A percentile compares a stretch with the other conserved stretches of the same genome.
Evolutionary conservation across 139 green algal species (phyloP).

Genomic region (Raphidocelis subcapitata): DNA sequence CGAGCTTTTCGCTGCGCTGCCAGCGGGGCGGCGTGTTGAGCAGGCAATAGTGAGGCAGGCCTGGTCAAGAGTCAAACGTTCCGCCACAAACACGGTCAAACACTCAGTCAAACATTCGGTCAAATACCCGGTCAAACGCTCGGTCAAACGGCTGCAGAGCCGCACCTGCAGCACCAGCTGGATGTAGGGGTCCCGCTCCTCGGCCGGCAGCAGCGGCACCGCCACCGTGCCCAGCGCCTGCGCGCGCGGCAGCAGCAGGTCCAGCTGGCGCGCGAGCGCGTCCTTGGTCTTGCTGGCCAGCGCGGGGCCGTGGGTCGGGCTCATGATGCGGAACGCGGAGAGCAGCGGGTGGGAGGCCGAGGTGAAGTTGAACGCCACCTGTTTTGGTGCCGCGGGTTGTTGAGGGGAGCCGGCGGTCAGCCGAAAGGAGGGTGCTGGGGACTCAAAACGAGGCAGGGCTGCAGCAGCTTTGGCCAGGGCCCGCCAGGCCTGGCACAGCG

Average conservation of each 20-base stretch:
- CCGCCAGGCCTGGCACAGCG: too few relatives aligned
- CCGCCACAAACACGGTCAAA: too few relatives aligned
- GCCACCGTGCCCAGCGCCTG: conserved; percentile 24
- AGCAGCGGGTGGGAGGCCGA: conserved; percentile 76
- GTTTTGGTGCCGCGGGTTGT: too few relatives aligned
- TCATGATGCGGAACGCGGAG: conserved; percentile 69
- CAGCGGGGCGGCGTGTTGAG: too few relatives aligned
- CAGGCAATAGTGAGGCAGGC: too few relatives aligned
- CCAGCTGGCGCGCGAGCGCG: conserved; percentile 39
- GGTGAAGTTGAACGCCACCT: conserved; percentile 73
- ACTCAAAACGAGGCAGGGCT: neutral
- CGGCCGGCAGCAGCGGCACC: conserved; percentile 23
- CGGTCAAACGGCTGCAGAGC: too few relatives aligned
- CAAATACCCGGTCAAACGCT: too few relatives aligned
- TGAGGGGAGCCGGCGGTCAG: too few relatives aligned
- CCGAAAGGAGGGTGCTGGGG: neutral
- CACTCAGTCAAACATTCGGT: too few relatives aligned
- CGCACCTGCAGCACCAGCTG: conserved; percentile 26
- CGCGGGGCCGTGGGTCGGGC: conserved; percentile 35
- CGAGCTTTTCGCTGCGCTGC: too few relatives aligned
- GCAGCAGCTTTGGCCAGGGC: neutral
- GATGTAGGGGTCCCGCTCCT: conserved; percentile 44
- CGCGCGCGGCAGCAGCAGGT: conserved; percentile 25
- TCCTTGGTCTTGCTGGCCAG: conserved; percentile 34
- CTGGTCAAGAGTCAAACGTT: too few relatives aligned